Percentiles rank a stretch among this genome's conserved stretches.
Conservation (phyloP, 225 moss, liverwort and hornwort genomes). For the Bryum argenteum region DNA sequence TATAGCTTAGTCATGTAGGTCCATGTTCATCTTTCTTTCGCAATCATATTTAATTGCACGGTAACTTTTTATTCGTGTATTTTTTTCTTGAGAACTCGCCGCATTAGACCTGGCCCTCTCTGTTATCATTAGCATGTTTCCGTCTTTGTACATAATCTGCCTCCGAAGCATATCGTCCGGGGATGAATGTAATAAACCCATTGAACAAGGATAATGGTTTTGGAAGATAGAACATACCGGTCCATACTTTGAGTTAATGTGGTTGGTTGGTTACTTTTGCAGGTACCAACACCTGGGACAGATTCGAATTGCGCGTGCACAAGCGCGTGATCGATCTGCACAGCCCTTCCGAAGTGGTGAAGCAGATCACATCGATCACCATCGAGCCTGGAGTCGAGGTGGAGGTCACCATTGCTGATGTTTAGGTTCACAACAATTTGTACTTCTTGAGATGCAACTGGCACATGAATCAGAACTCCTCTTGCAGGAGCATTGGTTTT, state of each 20-base stretch:
- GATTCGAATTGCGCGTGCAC: constrained; percentile 74
- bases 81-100: too few species aligned
- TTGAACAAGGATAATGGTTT: neutral
- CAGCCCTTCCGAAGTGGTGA: constrained; percentile 68
- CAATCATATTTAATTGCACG: too few species aligned
- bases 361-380: constrained; percentile 75
- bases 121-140: too few species aligned
- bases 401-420: constrained; percentile 69
- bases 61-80: too few species aligned
- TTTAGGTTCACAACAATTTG: constrained; percentile 27
- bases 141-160: too few species aligned
- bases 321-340: constrained; percentile 74
- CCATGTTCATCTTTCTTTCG: too few species aligned
- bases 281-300: constrained; percentile 91
- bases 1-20: too few species aligned
- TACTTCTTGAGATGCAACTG: constrained; percentile 14
- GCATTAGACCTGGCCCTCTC: too few species aligned
- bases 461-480: constrained; percentile 1
- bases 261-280: neutral
- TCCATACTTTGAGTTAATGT: neutral
- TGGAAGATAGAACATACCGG: too few species aligned
- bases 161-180: too few species aligned
- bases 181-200: too few species aligned
- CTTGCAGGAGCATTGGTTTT: constrained; percentile 8
- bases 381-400: constrained; percentile 74